phyloP scores from a whole-genome alignment of 2,329 filamentous ascomycete genomes.

The Microcera coccophila region DNA sequence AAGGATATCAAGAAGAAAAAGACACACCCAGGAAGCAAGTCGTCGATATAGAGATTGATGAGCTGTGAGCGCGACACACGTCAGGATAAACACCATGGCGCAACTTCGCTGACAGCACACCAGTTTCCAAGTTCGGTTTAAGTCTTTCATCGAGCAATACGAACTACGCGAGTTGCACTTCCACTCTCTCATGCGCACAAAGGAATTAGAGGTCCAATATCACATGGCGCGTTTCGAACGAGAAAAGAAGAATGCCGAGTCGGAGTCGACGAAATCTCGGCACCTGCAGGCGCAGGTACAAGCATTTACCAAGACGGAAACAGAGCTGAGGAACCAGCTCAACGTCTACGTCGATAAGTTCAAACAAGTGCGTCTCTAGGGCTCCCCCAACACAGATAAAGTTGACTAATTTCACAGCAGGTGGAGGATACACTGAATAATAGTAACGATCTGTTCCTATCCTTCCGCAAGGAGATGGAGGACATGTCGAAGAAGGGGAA shows the following conservation, averaged over 20 bases:
- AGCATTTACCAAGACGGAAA: conserved; percentile 93
- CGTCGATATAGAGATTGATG: conserved; percentile 82
- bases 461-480: conserved; percentile 98
- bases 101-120: conserved; percentile 14
- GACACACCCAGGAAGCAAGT: conserved; percentile 76
- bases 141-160: conserved; percentile 94
- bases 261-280: conserved; percentile 73
- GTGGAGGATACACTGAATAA: conserved; percentile 98
- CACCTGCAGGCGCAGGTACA: conserved; percentile 88
- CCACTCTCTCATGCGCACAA: conserved; percentile 84
- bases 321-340: conserved; percentile 87
- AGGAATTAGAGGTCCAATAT: conserved; percentile 92
- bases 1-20: conserved; percentile 83
- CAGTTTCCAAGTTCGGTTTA: conserved; percentile 82
- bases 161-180: conserved; percentile 94
- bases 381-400: conserved; percentile 10
- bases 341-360: conserved; percentile 99
- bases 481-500: conserved; percentile 99
- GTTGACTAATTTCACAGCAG: conserved; percentile 46
- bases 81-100: background rate
- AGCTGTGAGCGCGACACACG: conserved; percentile 60
- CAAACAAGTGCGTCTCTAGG: conserved; percentile 70
- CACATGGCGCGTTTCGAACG: conserved; percentile 85
- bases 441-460: conserved; percentile 94
- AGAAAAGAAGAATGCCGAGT: conserved; percentile 82